phyloP scores from a whole-genome alignment of 768 basidiomycete genomes.

The Naganishia randhawae region DNA sequence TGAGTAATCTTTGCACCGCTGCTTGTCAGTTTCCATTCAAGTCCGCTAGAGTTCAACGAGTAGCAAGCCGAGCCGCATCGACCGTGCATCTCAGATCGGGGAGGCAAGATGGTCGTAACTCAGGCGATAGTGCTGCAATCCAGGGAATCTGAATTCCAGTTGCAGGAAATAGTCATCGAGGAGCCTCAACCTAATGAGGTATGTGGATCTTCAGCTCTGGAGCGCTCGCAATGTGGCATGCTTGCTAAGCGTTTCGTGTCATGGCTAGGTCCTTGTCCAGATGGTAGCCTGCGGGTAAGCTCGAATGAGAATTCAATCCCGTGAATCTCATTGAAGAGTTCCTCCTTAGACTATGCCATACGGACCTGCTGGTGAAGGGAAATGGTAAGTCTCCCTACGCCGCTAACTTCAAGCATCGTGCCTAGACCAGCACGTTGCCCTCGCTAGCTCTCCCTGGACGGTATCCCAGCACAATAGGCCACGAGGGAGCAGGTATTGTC shows the following conservation, averaged over 20 bases:
- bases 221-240: neutral
- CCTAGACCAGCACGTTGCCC: neutral
- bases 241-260: neutral
- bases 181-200: conserved; percentile 15
- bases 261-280: conserved; percentile 3
- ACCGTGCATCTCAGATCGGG: neutral
- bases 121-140: conserved; percentile 2
- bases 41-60: neutral
- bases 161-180: conserved; percentile 1
- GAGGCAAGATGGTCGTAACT: neutral
- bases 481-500: conserved; percentile 20
- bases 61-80: neutral
- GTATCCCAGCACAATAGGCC: conserved; percentile 12
- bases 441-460: neutral
- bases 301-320: no score
- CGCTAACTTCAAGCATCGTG: neutral
- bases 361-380: conserved; percentile 16
- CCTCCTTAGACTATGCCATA: conserved; percentile 2
- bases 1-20: no score
- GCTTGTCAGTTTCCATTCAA: neutral
- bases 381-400: neutral
- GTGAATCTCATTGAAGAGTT: neutral
- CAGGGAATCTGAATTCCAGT: conserved; percentile 10
- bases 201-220: neutral
- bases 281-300: conserved; percentile 19